Percentiles rank a stretch among this genome's conserved stretches.
Conservation (phyloP, 805 yeast genomes). For the Metschnikowia gruessii region DNA sequence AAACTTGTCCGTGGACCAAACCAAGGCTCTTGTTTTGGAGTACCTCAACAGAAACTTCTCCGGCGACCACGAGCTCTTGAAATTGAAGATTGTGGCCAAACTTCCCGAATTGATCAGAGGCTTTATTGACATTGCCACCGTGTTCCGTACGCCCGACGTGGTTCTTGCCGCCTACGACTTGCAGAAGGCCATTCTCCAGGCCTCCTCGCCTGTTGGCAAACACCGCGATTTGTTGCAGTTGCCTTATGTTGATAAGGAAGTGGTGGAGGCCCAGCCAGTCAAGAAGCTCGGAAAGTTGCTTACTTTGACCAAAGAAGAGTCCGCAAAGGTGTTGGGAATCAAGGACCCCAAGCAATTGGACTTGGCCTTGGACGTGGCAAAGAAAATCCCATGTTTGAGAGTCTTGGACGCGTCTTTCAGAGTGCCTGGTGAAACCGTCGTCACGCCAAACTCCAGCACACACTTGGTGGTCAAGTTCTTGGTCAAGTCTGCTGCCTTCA, state of each 20-base stretch:
- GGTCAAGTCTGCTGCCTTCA: conserved; percentile 69
- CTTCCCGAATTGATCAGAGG: conserved; percentile 68
- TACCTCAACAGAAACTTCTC: conserved; percentile 54
- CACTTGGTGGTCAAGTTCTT: conserved; percentile 75
- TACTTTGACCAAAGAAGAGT: conserved; percentile 54
- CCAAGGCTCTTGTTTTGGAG: conserved; percentile 50
- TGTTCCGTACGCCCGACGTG: conserved; percentile 71
- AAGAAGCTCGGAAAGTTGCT: conserved; percentile 68
- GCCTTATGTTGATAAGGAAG: conserved; percentile 61
- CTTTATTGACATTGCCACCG: conserved; percentile 75
- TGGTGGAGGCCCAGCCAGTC: conserved; percentile 44
- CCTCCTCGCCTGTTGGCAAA: conserved; percentile 52
- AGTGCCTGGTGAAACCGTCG: conserved; percentile 80
- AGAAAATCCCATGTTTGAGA: conserved; percentile 64
- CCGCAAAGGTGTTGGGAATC: conserved; percentile 55
- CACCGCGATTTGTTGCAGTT: conserved; percentile 74
- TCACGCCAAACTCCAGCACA: conserved; percentile 63
- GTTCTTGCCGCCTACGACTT: conserved; percentile 60
- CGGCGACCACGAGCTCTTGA: conserved; percentile 31
- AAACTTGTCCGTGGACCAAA: conserved; percentile 42
- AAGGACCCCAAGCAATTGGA: conserved; percentile 44
- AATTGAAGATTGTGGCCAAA: conserved; percentile 56
- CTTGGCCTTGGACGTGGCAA: conserved; percentile 53
- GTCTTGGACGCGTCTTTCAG: conserved; percentile 67
- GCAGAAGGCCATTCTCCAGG: conserved; percentile 72